Conservation (phyloP, 495 filamentous ascomycete species). For the Tuber aestivum region DNA sequence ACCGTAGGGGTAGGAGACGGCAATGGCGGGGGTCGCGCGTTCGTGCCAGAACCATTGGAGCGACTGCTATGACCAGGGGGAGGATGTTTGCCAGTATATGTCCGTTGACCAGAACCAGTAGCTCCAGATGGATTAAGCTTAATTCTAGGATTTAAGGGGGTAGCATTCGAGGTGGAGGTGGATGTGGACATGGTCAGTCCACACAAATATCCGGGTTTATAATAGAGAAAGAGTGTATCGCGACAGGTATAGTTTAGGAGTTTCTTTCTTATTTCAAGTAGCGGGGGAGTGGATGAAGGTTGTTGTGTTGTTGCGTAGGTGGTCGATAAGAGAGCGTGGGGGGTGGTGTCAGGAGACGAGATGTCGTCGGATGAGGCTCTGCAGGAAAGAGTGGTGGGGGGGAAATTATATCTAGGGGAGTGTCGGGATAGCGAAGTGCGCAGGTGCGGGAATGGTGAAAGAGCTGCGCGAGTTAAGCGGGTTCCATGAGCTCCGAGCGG, state of each 20-base stretch:
- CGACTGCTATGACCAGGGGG: conserved; percentile 29
- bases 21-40: conserved; percentile 33
- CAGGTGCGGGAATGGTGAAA: conserved; percentile 13
- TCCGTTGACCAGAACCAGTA: conserved; percentile 25
- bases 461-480: conserved; percentile 25
- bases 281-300: conserved; percentile 56
- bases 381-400: conserved; percentile 67
- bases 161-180: conserved; percentile 35
- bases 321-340: conserved; percentile 83
- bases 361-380: conserved; percentile 80
- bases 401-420: conserved; percentile 55
- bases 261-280: conserved; percentile 13
- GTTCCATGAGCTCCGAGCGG: conserved; percentile 28
- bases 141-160: conserved; percentile 25
- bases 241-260: not conserved
- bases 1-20: conserved; percentile 31
- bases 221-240: not conserved
- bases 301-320: conserved; percentile 78
- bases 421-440: conserved; percentile 15
- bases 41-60: conserved; percentile 34
- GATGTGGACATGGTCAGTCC: conserved; percentile 35
- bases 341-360: conserved; percentile 48
- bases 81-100: conserved; percentile 32
- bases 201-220: not conserved
- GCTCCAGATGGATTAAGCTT: conserved; percentile 21